Percentiles rank a stretch among this genome's conserved stretches.
Conservation (phyloP, 768 basidiomycete species). For the Termitomyces sp. region DNA sequence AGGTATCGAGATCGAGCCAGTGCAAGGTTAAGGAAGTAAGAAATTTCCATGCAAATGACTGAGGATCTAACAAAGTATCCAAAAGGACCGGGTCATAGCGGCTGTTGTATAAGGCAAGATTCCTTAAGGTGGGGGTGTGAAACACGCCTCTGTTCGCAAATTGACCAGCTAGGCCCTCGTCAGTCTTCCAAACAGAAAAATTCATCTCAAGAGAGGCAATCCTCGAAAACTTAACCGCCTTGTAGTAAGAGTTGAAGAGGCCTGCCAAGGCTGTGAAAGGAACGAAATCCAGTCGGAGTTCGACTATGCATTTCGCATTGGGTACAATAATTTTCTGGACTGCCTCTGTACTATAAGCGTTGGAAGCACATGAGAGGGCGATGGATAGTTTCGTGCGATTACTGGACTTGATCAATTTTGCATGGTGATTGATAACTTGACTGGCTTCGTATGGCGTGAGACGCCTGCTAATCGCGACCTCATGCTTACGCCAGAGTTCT, state of each 20-base stretch:
- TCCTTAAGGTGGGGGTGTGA: not conserved
- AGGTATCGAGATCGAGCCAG: not conserved
- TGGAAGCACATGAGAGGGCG: slow-evolving; percentile 1
- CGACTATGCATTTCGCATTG: not conserved
- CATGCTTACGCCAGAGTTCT: slow-evolving; percentile 4
- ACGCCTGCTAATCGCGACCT: slow-evolving; percentile 2
- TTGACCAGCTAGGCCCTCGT: not conserved
- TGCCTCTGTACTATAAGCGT: not conserved
- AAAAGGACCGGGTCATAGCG: not conserved
- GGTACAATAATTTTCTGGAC: not conserved
- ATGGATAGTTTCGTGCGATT: not conserved
- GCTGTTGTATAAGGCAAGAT: not conserved
- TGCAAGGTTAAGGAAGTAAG: not conserved
- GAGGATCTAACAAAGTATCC: not conserved
- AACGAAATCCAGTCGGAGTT: slow-evolving; percentile 1
- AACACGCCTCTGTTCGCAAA: not conserved
- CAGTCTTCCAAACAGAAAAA: not conserved
- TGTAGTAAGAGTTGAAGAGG: not conserved
- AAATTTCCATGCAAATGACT: not conserved
- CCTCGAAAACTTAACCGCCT: not conserved
- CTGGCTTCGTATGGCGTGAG: not conserved
- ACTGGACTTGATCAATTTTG: not conserved
- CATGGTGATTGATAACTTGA: not conserved
- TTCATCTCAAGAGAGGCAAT: slow-evolving; percentile 3
- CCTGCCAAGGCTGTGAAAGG: not conserved